phyloP scores from a whole-genome alignment of 495 filamentous ascomycete genomes.

The Apiosordaria backusii region DNA sequence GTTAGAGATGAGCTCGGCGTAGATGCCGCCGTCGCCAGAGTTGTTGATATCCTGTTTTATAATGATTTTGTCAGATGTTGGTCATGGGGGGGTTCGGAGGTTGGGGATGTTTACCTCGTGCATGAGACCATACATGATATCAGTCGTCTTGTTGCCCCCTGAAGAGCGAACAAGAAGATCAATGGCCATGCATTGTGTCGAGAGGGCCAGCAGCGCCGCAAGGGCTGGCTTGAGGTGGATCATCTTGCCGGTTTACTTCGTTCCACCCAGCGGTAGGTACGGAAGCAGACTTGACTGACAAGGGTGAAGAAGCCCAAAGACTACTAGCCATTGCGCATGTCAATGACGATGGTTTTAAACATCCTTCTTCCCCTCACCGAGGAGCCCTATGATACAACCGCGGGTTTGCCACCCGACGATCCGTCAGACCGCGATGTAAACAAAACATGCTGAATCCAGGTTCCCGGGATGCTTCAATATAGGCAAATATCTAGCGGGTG shows the following conservation, averaged over 20 bases:
- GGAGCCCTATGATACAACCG: background rate
- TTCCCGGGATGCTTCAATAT: background rate
- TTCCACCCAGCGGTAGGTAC: background rate
- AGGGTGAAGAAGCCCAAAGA: background rate
- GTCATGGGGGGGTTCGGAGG: background rate
- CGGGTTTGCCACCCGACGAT: background rate
- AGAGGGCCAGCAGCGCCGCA: background rate
- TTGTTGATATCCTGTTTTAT: conserved; percentile 65
- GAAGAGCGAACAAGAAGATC: conserved; percentile 32
- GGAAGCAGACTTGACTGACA: background rate
- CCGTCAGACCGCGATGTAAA: background rate
- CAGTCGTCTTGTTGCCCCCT: conserved; percentile 37
- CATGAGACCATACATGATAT: conserved; percentile 40
- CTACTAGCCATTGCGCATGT: background rate
- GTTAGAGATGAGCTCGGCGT: conserved; percentile 70
- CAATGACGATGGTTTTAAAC: background rate
- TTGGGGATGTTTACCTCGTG: conserved; percentile 33
- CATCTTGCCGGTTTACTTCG: background rate
- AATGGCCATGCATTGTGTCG: conserved; percentile 21
- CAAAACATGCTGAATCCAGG: background rate
- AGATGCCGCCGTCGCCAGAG: conserved; percentile 72
- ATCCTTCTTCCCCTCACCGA: background rate
- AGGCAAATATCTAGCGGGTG: background rate
- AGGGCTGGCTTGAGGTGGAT: conserved; percentile 4
- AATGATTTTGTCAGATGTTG: background rate